phyloP scores from a whole-genome alignment of 2,329 filamentous ascomycete genomes.

The Curvularia eragrostidis region DNA sequence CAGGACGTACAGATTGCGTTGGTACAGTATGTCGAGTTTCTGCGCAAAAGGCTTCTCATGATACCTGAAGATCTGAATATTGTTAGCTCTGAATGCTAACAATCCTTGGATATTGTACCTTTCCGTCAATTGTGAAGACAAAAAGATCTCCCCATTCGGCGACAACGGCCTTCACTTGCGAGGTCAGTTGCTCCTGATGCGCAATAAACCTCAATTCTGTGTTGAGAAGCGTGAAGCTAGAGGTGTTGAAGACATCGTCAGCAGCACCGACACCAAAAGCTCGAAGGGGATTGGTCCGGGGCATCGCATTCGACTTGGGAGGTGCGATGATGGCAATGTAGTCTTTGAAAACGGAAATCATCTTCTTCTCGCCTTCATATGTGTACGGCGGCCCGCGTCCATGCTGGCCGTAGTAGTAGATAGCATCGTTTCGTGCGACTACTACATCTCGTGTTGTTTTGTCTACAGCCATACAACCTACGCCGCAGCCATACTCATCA shows the following conservation, averaged over 20 bases:
- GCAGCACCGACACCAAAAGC: conserved; percentile 75
- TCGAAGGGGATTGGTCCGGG: conserved; percentile 68
- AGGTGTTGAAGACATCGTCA: conserved; percentile 83
- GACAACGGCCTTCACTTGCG: conserved; percentile 80
- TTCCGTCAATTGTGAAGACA: conserved; percentile 88
- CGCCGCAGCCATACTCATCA: conserved; percentile 86
- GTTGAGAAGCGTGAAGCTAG: conserved; percentile 89
- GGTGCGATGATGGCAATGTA: conserved; percentile 89
- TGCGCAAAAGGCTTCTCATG: conserved; percentile 91
- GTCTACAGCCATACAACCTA: conserved; percentile 95
- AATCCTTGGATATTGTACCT: conserved; percentile 60
- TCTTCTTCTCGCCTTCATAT: conserved; percentile 88
- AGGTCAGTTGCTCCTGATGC: conserved; percentile 83
- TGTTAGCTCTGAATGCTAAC: conserved; percentile 19
- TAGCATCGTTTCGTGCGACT: conserved; percentile 91
- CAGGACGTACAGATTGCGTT: conserved; percentile 88
- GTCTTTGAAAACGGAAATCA: conserved; percentile 78
- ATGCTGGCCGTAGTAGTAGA: conserved; percentile 89
- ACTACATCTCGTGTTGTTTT: conserved; percentile 81
- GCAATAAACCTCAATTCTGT: conserved; percentile 88
- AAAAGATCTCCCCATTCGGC: conserved; percentile 91
- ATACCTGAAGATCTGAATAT: conserved; percentile 76
- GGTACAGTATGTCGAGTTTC: conserved; percentile 90
- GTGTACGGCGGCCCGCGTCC: conserved; percentile 87
- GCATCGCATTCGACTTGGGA: conserved; percentile 63